These are phyloP conservation scores for Suillus subalutaceus DNA, from an alignment of 768 basidiomycete genomes.

Conservation along the genomic window DNA sequence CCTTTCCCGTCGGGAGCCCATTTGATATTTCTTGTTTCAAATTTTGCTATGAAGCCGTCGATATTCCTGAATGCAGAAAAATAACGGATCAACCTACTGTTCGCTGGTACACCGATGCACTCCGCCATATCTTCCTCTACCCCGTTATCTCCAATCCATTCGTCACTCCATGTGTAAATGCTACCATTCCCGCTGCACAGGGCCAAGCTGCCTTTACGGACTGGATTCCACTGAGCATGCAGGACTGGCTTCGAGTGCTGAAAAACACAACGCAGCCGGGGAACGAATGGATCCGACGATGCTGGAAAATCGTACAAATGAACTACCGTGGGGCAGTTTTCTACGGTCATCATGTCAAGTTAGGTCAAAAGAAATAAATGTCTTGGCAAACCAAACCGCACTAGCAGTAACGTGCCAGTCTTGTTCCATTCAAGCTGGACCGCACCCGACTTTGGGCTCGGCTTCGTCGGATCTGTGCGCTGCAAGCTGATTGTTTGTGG, in stretches of 20 bases:
- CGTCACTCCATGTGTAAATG: slow-evolving; percentile 82
- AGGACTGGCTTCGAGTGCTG: slow-evolving; percentile 65
- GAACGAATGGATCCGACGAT: slow-evolving; percentile 56
- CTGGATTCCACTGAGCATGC: slow-evolving; percentile 81
- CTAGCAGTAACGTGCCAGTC: slow-evolving; percentile 71
- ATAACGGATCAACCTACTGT: slow-evolving; percentile 47
- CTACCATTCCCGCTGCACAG: slow-evolving; percentile 69
- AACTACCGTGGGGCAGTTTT: slow-evolving; percentile 61
- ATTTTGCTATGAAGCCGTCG: slow-evolving; percentile 52
- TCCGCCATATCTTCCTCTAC: slow-evolving; percentile 82
- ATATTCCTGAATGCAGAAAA: slow-evolving; percentile 8
- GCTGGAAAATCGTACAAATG: slow-evolving; percentile 77
- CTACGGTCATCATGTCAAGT: slow-evolving; percentile 37
- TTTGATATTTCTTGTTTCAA: slow-evolving; percentile 65
- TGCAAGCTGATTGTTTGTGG: slow-evolving; percentile 53
- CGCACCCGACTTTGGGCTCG: slow-evolving; percentile 67
- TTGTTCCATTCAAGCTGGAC: slow-evolving; percentile 82
- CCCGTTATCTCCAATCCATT: slow-evolving; percentile 65
- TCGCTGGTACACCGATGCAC: slow-evolving; percentile 87
- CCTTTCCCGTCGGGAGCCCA: slow-evolving; percentile 92
- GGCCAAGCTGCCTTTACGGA: slow-evolving; percentile 70
- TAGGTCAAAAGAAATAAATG: not conserved
- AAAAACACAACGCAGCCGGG: slow-evolving; percentile 67
- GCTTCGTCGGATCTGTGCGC: slow-evolving; percentile 60
- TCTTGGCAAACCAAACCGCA: slow-evolving; percentile 61